phyloP scores from a whole-genome alignment of 129 eudicot species.

The Artemisia argyi region DNA sequence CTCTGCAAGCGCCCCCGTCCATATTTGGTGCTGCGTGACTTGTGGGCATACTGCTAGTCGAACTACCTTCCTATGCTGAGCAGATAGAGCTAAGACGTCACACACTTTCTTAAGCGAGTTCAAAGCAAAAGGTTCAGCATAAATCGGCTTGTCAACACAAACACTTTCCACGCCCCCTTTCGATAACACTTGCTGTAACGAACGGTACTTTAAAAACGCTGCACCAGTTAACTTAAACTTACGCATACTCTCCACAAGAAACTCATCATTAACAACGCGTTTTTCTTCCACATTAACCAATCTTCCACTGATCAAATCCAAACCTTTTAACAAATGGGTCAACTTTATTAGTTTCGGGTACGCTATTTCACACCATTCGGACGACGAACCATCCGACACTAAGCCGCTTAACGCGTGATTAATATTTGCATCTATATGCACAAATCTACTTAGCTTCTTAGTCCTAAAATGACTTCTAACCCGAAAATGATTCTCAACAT shows the following conservation, averaged over 20 bases:
- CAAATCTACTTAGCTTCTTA: conserved; percentile 10
- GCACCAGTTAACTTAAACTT: conserved; percentile 55
- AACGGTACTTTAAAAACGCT: conserved; percentile 44
- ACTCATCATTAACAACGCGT: conserved; percentile 50
- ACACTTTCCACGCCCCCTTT: conserved; percentile 3
- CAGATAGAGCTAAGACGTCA: conserved; percentile 60
- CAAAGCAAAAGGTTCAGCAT: conserved; percentile 45
- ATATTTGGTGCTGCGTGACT: conserved; percentile 77
- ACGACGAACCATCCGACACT: conserved; percentile 28
- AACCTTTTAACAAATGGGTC: conserved; percentile 50
- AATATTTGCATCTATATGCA: conserved; percentile 23
- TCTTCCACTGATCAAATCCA: conserved; percentile 66
- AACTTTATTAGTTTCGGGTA: conserved; percentile 50
- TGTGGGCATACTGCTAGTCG: conserved; percentile 71
- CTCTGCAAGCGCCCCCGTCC: conserved; percentile 68
- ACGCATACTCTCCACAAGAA: conserved; percentile 51
- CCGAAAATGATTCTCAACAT: conserved; percentile 25
- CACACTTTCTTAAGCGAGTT: conserved; percentile 65
- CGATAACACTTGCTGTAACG: conserved; percentile 37
- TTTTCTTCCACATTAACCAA: conserved; percentile 50
- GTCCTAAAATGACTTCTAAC: conserved; percentile 19
- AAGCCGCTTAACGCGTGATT: conserved; percentile 40
- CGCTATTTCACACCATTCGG: conserved; percentile 55
- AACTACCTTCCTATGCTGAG: conserved; percentile 77
- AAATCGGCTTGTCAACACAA: conserved; percentile 46